A percentile compares a stretch with the other conserved stretches of the same genome.
These are phyloP conservation scores for Eimeria maxima DNA, from an alignment of 169 alveolate genomes.

Conservation along the genomic window DNA sequence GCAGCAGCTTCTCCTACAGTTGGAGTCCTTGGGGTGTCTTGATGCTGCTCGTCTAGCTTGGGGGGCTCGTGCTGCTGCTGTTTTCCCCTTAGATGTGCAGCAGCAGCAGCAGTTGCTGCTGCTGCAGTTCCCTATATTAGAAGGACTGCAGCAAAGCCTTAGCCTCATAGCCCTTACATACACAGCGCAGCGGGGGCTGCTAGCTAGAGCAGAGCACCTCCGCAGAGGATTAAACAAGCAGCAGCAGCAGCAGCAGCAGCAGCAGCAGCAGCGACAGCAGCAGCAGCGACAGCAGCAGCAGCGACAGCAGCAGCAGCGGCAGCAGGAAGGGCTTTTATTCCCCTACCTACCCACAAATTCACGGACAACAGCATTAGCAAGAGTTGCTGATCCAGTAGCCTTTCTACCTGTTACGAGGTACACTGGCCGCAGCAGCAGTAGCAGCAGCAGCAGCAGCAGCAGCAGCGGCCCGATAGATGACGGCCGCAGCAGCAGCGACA, in stretches of 20 bases:
- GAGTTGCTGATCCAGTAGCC: constrained; percentile 6
- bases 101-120: constrained; percentile 74
- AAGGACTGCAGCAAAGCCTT: constrained; percentile 50
- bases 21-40: constrained; percentile 18
- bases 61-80: constrained; percentile 72
- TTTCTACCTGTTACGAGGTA: constrained; percentile 13
- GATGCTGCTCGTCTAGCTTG: constrained; percentile 57
- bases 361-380: background rate
- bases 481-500: constrained; percentile 40
- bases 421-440: constrained; percentile 49
- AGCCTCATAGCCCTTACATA: constrained; percentile 19
- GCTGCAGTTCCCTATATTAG: constrained; percentile 33
- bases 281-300: constrained; percentile 31
- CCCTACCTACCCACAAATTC: constrained; percentile 10
- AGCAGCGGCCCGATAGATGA: background rate
- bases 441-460: constrained; percentile 72
- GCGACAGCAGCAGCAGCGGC: constrained; percentile 3
- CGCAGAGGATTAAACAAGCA: background rate
- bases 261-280: constrained; percentile 23
- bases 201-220: constrained; percentile 60
- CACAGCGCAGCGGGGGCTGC: constrained; percentile 47
- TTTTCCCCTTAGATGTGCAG: constrained; percentile 55
- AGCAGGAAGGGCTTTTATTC: constrained; percentile 6
- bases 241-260: constrained; percentile 71
- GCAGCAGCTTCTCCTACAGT: constrained; percentile 55